phyloP scores from a whole-genome alignment of 23 red algal genomes.

The Cyanidium caldarium region DNA sequence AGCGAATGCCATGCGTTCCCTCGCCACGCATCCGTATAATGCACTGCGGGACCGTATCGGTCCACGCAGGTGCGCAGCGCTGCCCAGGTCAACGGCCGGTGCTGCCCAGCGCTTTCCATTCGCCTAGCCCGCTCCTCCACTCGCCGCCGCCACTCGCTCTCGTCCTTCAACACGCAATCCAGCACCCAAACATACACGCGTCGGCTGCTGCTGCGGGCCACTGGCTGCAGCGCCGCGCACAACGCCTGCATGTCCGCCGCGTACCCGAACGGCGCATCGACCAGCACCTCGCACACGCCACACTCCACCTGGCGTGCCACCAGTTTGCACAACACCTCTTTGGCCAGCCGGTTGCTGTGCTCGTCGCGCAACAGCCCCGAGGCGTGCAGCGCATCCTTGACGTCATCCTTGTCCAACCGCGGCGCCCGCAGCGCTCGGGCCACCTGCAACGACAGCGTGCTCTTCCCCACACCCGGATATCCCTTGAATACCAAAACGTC shows the following conservation, averaged over 20 bases:
- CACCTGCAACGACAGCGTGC: not conserved
- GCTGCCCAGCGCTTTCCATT: not conserved
- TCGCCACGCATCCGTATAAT: too few relatives aligned
- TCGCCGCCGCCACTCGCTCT: not conserved
- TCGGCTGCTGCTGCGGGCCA: not conserved
- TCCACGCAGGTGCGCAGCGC: too few relatives aligned
- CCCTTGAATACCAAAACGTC: slow-evolving; percentile 6
- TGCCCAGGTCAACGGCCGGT: not conserved
- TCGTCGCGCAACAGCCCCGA: not conserved
- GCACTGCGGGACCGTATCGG: too few relatives aligned
- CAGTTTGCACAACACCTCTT: not conserved
- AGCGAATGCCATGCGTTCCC: too few relatives aligned
- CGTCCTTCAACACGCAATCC: not conserved
- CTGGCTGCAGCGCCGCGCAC: not conserved
- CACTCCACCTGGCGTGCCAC: not conserved
- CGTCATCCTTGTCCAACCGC: slow-evolving; percentile 6
- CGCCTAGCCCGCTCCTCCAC: not conserved
- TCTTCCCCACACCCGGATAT: not conserved
- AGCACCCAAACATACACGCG: not conserved
- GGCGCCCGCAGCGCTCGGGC: not conserved
- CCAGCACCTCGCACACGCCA: not conserved
- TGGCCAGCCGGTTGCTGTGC: not conserved
- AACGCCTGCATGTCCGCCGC: not conserved
- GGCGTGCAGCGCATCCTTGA: slow-evolving; percentile 1
- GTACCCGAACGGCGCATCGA: not conserved